Evolutionary conservation across 1,284 basidiomycete genomes (phyloP), one percentile per base, ranked within the genome.

Genomic region (Leccinum insigne): DNA sequence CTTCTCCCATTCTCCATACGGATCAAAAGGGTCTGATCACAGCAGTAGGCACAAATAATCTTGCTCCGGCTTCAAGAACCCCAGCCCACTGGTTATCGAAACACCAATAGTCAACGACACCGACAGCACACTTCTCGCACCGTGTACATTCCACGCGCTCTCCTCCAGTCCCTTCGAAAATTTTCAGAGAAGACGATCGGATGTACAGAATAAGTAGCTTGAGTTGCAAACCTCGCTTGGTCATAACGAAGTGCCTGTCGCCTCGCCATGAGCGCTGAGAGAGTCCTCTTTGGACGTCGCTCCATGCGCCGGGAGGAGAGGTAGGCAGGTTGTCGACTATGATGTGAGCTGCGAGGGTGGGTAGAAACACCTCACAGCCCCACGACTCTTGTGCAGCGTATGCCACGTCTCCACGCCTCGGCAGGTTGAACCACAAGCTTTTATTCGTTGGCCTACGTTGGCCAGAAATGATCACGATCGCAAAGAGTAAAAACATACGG

Each of bases 81-180:
- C 73, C 18, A 69, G 2, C 5, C 73, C 73, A 23, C 63, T 74
- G n/a, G 70, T 66, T 29, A 49, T 77, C 73, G 59, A 77, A 77
- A 42, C 71, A 77, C 76, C 76, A 75, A 40, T 75, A 77, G 23
- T 75, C 73, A 3, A 75, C 74, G 6, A 77, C 65, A 5, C 73
- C 75, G 4, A 77, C 71, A 16, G 65, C 68, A 23, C 75, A 75
- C 29, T 58, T 69, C 9, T 67, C 66, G 32, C 72, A 67, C 35
- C 59, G 65, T 8, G 61, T 61, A 52, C 70, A 68, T 47, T 75
- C 73, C 7, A n/a, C 44, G 7, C 49, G 7, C 2, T 52, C 52
- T 29, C 5, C 57, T n/a, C 66, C 69, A 13, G 23, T 35, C 3
- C 69, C 69, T 54, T 77, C 73, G 18, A 73, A 63, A 11, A 75